These are phyloP conservation scores for Porcisia hertigi DNA, from an alignment of 208 protist species.

Conservation along the genomic window DNA sequence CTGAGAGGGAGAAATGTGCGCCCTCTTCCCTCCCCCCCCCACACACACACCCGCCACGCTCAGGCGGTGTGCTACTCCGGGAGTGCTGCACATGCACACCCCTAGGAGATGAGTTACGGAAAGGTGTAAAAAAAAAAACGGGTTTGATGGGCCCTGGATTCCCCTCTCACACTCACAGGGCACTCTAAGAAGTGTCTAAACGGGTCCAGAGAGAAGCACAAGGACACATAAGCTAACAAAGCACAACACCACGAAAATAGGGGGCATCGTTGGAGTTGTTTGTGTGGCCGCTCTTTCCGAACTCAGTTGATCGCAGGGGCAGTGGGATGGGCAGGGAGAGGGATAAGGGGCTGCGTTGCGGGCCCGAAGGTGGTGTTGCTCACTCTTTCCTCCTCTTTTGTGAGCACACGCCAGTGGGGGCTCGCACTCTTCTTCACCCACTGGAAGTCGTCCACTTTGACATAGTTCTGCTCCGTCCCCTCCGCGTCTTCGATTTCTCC, in stretches of 20 bases:
- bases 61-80: neutral
- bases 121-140: neutral
- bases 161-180: neutral
- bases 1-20: neutral
- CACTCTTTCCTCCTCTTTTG: conserved; percentile 32
- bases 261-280: neutral
- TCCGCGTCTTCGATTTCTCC: conserved; percentile 53
- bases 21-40: too few species aligned
- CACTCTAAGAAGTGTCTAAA: too few species aligned
- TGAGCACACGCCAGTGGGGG: conserved; percentile 78
- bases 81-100: too few species aligned
- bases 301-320: neutral
- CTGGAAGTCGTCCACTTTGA: conserved; percentile 86
- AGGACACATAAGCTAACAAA: too few species aligned
- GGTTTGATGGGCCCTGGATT: too few species aligned
- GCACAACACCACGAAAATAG: neutral
- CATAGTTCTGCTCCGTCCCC: conserved; percentile 42
- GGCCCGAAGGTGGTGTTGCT: conserved; percentile 21
- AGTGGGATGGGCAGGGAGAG: neutral
- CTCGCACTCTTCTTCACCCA: conserved; percentile 81
- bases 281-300: neutral
- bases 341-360: conserved; percentile 5
- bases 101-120: neutral
- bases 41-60: neutral
- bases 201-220: too few species aligned